Evolutionary conservation across 768 basidiomycete genomes (phyloP).

Genomic region (Boletus speciosus): DNA sequence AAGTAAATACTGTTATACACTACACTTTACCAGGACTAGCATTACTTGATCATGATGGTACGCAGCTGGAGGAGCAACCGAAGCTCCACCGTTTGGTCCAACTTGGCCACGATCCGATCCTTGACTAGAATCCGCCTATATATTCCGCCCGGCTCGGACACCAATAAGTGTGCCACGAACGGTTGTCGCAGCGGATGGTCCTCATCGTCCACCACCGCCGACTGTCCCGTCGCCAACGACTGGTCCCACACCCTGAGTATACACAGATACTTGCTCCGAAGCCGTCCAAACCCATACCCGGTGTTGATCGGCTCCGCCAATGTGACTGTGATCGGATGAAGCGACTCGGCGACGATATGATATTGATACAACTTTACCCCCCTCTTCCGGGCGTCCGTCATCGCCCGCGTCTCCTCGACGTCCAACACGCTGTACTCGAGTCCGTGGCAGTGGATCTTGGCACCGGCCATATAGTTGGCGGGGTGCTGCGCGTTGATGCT

Average conservation of each 20-base stretch:
- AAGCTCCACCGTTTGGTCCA: slow-evolving; percentile 13
- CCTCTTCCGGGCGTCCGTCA: slow-evolving; percentile 3
- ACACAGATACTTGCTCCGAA: slow-evolving; percentile 14
- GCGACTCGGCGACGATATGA: slow-evolving; percentile 13
- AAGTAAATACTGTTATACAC: neutral
- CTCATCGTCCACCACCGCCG: slow-evolving; percentile 4
- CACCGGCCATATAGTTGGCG: slow-evolving; percentile 18
- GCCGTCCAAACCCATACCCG: slow-evolving; percentile 15
- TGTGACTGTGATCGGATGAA: slow-evolving; percentile 22
- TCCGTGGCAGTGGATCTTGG: slow-evolving; percentile 20
- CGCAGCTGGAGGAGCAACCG: slow-evolving; percentile 13
- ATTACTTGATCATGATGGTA: slow-evolving; percentile 19
- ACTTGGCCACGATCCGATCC: slow-evolving; percentile 21
- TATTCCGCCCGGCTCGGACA: slow-evolving; percentile 14
- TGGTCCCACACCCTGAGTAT: slow-evolving; percentile 22
- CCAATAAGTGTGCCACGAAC: slow-evolving; percentile 19
- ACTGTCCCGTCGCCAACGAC: slow-evolving; percentile 11
- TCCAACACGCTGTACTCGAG: slow-evolving; percentile 16
- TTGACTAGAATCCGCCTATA: slow-evolving; percentile 17
- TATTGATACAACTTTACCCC: slow-evolving; percentile 10
- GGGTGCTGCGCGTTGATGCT: slow-evolving; percentile 20
- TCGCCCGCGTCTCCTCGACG: slow-evolving; percentile 15
- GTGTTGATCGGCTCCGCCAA: slow-evolving; percentile 18
- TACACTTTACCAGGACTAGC: neutral
- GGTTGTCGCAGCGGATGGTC: slow-evolving; percentile 18